Evolutionary conservation across 2,329 filamentous ascomycete species (phyloP).

Genomic region (Remersonia thermophila): DNA sequence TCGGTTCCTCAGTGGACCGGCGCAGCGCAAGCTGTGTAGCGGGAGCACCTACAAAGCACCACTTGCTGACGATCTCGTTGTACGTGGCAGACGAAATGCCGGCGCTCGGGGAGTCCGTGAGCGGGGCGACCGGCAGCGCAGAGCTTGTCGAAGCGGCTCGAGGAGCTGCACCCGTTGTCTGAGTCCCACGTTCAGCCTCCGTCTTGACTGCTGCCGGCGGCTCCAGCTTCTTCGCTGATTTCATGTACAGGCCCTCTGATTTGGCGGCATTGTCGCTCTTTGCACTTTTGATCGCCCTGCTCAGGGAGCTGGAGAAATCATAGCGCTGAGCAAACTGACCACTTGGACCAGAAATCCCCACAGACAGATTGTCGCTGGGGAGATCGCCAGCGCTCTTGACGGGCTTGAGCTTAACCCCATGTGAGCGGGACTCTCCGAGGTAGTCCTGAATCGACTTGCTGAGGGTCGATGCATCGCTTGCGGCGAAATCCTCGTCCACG

Average conservation of each 20-base stretch:
- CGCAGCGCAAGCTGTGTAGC: slow-evolving; percentile 14
- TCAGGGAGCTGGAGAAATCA: slow-evolving; percentile 87
- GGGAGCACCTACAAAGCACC: slow-evolving; percentile 92
- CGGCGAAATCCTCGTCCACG: slow-evolving; percentile 60
- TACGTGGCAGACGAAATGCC: slow-evolving; percentile 77
- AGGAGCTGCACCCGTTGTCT: slow-evolving; percentile 1
- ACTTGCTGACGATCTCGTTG: slow-evolving; percentile 95
- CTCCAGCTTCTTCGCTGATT: slow-evolving; percentile 18
- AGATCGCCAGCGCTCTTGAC: slow-evolving; percentile 51
- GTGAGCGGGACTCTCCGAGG: slow-evolving; percentile 48
- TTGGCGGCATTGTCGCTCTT: slow-evolving; percentile 51
- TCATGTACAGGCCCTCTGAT: slow-evolving; percentile 46
- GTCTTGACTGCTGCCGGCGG: slow-evolving; percentile 4
- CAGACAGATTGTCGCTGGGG: slow-evolving; percentile 48
- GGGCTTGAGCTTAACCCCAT: slow-evolving; percentile 56
- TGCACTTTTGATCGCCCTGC: slow-evolving; percentile 64
- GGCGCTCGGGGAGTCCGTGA: slow-evolving; percentile 39
- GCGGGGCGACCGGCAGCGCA: slow-evolving; percentile 21
- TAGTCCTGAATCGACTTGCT: slow-evolving; percentile 49
- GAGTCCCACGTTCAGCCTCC: background rate
- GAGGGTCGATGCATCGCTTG: slow-evolving; percentile 45
- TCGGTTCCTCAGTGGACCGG: slow-evolving; percentile 15
- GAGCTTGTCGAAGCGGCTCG: slow-evolving; percentile 12
- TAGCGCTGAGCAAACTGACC: slow-evolving; percentile 84
- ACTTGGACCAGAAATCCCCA: slow-evolving; percentile 40